Conservation (phyloP, 2,329 filamentous ascomycete species). For the Sporothrix pseudoabietina region DNA sequence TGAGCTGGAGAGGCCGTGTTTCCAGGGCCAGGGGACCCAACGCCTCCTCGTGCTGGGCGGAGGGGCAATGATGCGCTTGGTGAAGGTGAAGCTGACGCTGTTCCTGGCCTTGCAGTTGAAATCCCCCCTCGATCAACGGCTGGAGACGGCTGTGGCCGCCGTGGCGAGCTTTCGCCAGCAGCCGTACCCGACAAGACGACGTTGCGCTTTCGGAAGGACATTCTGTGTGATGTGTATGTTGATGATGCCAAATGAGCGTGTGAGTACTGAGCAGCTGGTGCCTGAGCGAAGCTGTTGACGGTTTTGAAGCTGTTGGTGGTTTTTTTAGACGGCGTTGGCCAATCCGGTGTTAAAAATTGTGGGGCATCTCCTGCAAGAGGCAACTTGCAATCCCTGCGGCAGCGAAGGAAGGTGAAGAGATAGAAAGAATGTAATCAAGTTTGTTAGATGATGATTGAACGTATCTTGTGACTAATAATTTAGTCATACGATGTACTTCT, state of each 20-base stretch:
- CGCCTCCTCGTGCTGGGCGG: neutral
- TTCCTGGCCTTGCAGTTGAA: neutral
- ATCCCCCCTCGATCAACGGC: neutral
- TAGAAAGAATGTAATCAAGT: too few relatives aligned
- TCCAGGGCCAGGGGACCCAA: neutral
- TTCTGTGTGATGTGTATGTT: neutral
- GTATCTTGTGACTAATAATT: too few relatives aligned
- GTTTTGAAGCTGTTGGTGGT: neutral
- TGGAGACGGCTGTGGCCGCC: slow-evolving; percentile 1
- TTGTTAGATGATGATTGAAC: too few relatives aligned
- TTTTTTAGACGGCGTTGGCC: slow-evolving; percentile 9
- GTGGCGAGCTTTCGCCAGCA: slow-evolving; percentile 20
- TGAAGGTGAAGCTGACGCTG: slow-evolving; percentile 19
- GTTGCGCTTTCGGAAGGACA: slow-evolving; percentile 63
- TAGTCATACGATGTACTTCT: too few relatives aligned
- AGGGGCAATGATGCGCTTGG: neutral
- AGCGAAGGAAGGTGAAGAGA: neutral
- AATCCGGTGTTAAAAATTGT: slow-evolving; percentile 23
- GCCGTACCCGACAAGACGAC: slow-evolving; percentile 51
- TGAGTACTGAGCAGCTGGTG: neutral
- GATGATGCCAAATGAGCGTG: neutral
- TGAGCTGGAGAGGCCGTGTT: neutral
- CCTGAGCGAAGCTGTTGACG: slow-evolving; percentile 7
- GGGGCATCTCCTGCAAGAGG: slow-evolving; percentile 3
- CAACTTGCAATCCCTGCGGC: neutral